Conservation (phyloP, 176 grass and related monocot genomes). For the Carex scoparia region DNA sequence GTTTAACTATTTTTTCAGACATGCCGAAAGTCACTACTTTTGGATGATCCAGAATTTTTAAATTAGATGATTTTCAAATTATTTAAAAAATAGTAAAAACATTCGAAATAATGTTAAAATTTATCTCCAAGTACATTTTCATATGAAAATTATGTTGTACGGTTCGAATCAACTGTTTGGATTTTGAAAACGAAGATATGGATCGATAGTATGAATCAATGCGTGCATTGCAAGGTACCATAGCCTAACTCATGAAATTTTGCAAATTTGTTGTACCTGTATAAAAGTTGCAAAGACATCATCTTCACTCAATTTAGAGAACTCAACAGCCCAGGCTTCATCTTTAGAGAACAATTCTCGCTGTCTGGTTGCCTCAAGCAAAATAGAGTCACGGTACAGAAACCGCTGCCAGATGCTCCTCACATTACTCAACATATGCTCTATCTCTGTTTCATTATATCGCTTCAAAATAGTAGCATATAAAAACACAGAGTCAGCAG, state of each 20-base stretch:
- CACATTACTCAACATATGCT: constrained; percentile 89
- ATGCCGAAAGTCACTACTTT: too few relatives aligned
- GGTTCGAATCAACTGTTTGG: too few relatives aligned
- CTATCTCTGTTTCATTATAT: constrained; percentile 70
- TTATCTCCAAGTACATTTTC: too few relatives aligned
- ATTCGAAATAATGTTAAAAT: too few relatives aligned
- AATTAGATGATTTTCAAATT: too few relatives aligned
- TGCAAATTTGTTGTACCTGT: constrained; percentile 42
- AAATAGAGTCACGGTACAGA: constrained; percentile 76
- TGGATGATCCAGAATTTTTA: too few relatives aligned
- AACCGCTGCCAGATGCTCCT: constrained; percentile 79
- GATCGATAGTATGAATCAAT: too few relatives aligned
- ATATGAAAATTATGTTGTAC: too few relatives aligned
- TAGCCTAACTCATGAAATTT: not conserved
- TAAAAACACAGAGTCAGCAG: constrained; percentile 1
- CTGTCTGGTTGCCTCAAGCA: constrained; percentile 79
- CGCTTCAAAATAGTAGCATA: constrained; percentile 28
- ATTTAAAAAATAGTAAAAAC: too few relatives aligned
- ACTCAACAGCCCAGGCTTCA: constrained; percentile 73
- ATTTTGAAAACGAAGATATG: too few relatives aligned
- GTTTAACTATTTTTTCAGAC: too few relatives aligned
- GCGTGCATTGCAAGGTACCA: too few relatives aligned
- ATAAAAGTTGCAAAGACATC: constrained; percentile 92
- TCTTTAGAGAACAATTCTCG: constrained; percentile 54
- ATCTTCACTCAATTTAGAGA: constrained; percentile 59